Conservation (phyloP, 2,329 filamentous ascomycete species). For the Macrophomina tecta region DNA sequence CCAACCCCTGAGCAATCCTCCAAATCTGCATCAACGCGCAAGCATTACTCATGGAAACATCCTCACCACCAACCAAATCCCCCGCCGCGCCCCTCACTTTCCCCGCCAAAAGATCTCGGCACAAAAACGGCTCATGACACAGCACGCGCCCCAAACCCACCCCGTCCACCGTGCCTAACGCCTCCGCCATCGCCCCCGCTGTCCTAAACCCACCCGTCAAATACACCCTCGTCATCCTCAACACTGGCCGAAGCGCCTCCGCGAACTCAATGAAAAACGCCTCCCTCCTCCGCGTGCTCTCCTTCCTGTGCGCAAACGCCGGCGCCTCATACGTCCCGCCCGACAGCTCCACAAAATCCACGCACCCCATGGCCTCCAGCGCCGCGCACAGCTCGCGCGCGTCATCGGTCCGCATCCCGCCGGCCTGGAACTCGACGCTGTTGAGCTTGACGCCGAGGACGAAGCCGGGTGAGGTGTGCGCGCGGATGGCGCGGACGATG, state of each 20-base stretch:
- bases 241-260: conserved; percentile 54
- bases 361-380: conserved; percentile 60
- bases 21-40: too few relatives aligned
- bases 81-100: too few relatives aligned
- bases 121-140: conserved; percentile 57
- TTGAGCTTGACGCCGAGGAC: conserved; percentile 60
- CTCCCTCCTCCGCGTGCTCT: conserved; percentile 63
- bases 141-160: conserved; percentile 64
- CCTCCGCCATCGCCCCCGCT: conserved; percentile 28
- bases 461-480: conserved; percentile 45
- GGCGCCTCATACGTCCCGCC: conserved; percentile 57
- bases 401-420: conserved; percentile 48
- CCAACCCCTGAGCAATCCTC: too few relatives aligned
- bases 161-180: conserved; percentile 51
- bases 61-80: too few relatives aligned
- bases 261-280: conserved; percentile 73
- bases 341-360: conserved; percentile 73
- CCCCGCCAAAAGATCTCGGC: conserved; percentile 53
- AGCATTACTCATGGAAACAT: too few relatives aligned
- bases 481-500: conserved; percentile 51
- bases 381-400: conserved; percentile 52
- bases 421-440: conserved; percentile 51
- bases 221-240: conserved; percentile 62
- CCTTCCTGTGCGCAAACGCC: conserved; percentile 45
- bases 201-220: conserved; percentile 60